These are phyloP conservation scores for Primulina eburnea DNA, from an alignment of 257 asterid species.

Conservation along the genomic window DNA sequence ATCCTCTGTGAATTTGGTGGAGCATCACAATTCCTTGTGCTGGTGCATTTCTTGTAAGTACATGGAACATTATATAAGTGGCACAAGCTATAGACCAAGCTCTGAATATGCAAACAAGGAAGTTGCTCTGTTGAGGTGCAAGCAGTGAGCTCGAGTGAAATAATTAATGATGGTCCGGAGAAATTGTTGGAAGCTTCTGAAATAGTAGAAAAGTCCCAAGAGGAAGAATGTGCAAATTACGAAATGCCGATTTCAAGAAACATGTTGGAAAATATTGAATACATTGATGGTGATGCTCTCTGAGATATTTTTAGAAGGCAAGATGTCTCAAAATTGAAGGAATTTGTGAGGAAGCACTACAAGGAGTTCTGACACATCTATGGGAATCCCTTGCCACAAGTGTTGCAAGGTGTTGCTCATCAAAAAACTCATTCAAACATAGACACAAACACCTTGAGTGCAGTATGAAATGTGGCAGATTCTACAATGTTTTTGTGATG, in stretches of 20 bases:
- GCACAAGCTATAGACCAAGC: too few relatives aligned
- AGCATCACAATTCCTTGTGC: too few relatives aligned
- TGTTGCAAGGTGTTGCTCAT: conserved; percentile 2
- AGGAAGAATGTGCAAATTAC: conserved; percentile 21
- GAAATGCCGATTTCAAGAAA: conserved; percentile 17
- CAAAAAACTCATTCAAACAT: too few relatives aligned
- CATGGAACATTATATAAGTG: too few relatives aligned
- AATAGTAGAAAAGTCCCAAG: conserved; percentile 19
- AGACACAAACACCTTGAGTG: too few relatives aligned
- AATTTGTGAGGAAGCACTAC: conserved; percentile 51
- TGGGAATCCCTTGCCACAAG: conserved; percentile 58
- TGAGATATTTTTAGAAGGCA: conserved; percentile 95
- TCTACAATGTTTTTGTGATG: too few relatives aligned
- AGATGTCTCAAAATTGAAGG: conserved; percentile 70
- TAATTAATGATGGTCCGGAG: conserved; percentile 15
- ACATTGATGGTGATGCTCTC: conserved; percentile 70
- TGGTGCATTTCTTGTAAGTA: too few relatives aligned
- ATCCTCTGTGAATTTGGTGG: too few relatives aligned
- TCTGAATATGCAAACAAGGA: too few relatives aligned
- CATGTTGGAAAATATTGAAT: conserved; percentile 28
- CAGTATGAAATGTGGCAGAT: too few relatives aligned
- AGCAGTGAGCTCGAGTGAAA: conserved; percentile 8
- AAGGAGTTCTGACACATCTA: conserved; percentile 55
- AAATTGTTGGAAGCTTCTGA: conserved; percentile 26
- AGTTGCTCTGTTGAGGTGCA: too few relatives aligned